Evolutionary conservation across 768 basidiomycete species (phyloP).

Genomic region (Collybia sp.): DNA sequence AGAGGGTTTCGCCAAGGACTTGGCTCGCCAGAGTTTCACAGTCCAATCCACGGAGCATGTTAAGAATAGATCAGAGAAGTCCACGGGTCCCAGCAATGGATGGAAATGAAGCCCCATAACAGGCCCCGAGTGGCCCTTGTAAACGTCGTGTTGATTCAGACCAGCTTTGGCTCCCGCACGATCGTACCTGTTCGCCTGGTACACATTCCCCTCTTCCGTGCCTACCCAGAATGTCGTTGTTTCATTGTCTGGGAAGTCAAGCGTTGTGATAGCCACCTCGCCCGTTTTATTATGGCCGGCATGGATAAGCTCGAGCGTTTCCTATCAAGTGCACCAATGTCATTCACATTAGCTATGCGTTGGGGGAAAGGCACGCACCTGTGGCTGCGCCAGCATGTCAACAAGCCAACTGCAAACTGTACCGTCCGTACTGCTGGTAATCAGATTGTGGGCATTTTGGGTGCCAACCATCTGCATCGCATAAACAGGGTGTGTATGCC

Average conservation of each 20-base stretch:
- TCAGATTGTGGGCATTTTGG: conserved; percentile 96
- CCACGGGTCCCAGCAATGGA: conserved; percentile 84
- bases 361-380: conserved; percentile 42
- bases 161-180: conserved; percentile 97
- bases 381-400: conserved; percentile 98
- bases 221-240: conserved; percentile 97
- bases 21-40: conserved; percentile 92
- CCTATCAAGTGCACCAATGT: conserved; percentile 39
- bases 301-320: conserved; percentile 88
- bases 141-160: conserved; percentile 88
- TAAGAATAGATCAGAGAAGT: conserved; percentile 94
- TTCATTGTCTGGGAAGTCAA: conserved; percentile 95
- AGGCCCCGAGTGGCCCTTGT: conserved; percentile 89
- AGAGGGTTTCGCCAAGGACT: conserved; percentile 70
- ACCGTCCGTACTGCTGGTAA: conserved; percentile 96
- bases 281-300: conserved; percentile 94
- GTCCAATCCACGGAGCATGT: conserved; percentile 97
- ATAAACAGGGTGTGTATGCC: conserved; percentile 98
- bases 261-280: conserved; percentile 89
- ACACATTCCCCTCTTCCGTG: conserved; percentile 96
- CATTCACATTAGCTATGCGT: background rate
- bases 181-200: conserved; percentile 95
- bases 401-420: conserved; percentile 97
- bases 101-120: conserved; percentile 96
- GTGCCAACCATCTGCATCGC: conserved; percentile 98